Base-by-base conservation (phyloP, 2,329 filamentous ascomycete species). In the Macroventuria anomochaeta region DNA sequence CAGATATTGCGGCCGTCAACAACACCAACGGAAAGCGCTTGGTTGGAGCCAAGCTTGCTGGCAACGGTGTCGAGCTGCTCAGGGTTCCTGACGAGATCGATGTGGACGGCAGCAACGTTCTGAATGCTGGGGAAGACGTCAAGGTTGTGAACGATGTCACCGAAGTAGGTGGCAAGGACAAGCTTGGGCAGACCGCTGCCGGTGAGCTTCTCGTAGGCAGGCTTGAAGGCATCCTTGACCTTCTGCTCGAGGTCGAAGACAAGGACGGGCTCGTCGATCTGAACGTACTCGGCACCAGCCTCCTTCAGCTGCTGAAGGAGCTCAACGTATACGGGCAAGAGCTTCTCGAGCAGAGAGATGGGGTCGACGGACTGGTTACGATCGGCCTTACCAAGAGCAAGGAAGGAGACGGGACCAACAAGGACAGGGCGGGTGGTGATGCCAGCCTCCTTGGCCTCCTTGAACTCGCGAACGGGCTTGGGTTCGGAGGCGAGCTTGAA, bases 1-100 rank as follows among this genome's bases (percentile, higher is more conserved):
- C 95, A 99, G 85, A 99, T 97, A 86, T 99, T 99, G 74, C 95
- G 92, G 72, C 95, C 95, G 72, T 99, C 93, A 66, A 99, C 95
- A 69, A 99, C 90, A 91, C 95, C 95, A 63, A 88, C 89, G 65
- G 95, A 99, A 65, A 99, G 88, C 68, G 92, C 80, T 76, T 96
- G 96, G 77, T 92, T 91, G 76, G 91, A 80, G 76, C 91, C 92
- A 63, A 99, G 87, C 72, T 92, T 88, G 73, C 82, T 83, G 68
- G 91, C 78, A 71, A 99, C 91, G 64, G 88, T 86, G 59, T 95
- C 87, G 62, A 99, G 89, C 84, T 99, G 95, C 85, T 97, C 93
- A 50, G 95, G 95, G 85, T 97, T 93, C 77, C 95, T 92, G 79
- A 97, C 95, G 65, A 97, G 89, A 80, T 99, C 95, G 66, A 97